Evolutionary conservation across 495 filamentous ascomycete genomes (phyloP).

Genomic region (Staphylotrichum tortipilum): DNA sequence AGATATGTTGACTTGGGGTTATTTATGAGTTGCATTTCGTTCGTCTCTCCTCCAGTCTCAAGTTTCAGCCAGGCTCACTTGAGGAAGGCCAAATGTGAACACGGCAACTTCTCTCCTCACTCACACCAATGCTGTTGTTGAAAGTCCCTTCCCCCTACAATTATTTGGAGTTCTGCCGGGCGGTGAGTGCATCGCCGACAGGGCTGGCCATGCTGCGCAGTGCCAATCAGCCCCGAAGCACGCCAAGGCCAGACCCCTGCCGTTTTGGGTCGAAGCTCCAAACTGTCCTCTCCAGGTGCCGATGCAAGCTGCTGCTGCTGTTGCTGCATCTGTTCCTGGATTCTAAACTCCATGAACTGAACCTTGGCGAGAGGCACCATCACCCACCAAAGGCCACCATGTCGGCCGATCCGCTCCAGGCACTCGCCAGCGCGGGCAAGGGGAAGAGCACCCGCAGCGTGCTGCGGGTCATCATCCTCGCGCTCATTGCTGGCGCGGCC

Average conservation of each 20-base stretch:
- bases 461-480: constrained; percentile 84
- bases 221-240: constrained; percentile 7
- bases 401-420: constrained; percentile 30
- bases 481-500: constrained; percentile 84
- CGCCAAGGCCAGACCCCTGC: constrained; percentile 22
- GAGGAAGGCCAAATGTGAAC: too few relatives aligned
- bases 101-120: too few relatives aligned
- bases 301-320: not conserved
- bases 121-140: not conserved
- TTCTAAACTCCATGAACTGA: constrained; percentile 18
- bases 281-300: constrained; percentile 33
- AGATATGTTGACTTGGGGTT: too few relatives aligned
- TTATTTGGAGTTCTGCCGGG: constrained; percentile 2
- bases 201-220: constrained; percentile 2
- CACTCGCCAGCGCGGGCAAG: constrained; percentile 36
- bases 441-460: constrained; percentile 69
- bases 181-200: constrained; percentile 3
- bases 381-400: constrained; percentile 27
- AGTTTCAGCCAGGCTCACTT: too few relatives aligned
- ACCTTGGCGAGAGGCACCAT: constrained; percentile 28
- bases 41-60: too few relatives aligned
- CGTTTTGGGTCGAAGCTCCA: constrained; percentile 30
- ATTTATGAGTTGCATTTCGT: too few relatives aligned
- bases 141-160: not conserved
- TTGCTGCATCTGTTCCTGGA: constrained; percentile 16